Conservation (phyloP, 768 basidiomycete species). For the Asterophora parasitica region DNA sequence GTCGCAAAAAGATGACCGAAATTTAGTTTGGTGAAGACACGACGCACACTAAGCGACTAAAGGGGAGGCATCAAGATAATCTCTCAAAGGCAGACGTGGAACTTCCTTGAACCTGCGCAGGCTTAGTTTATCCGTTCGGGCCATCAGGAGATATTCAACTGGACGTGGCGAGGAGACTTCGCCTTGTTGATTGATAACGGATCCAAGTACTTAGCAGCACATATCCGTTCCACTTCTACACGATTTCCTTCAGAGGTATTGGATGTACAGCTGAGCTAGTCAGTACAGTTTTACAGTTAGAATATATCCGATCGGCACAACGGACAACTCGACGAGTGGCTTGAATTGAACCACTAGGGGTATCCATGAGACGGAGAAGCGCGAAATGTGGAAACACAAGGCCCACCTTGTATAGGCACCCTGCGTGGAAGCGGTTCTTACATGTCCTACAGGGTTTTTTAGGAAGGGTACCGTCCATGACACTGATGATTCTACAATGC, state of each 20-base stretch:
- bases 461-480: constrained; percentile 83
- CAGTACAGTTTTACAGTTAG: constrained; percentile 19
- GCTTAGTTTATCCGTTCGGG: no score
- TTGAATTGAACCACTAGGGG: constrained; percentile 79
- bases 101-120: no score
- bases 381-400: background rate
- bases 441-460: constrained; percentile 92
- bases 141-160: no score
- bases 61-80: no score
- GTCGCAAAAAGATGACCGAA: no score
- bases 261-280: background rate
- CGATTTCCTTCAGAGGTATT: background rate
- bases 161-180: no score
- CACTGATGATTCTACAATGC: constrained; percentile 72
- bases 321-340: constrained; percentile 88
- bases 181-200: no score
- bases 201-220: no score
- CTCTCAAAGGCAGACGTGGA: no score
- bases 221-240: constrained; percentile 13
- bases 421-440: constrained; percentile 90
- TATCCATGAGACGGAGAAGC: background rate
- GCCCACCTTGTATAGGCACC: constrained; percentile 82
- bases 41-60: no score
- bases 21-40: no score
- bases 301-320: constrained; percentile 84